Percentiles rank a stretch among this genome's conserved stretches.
These are phyloP conservation scores for Rhazya stricta DNA, from an alignment of 257 asterid genomes.

Conservation along the genomic window DNA sequence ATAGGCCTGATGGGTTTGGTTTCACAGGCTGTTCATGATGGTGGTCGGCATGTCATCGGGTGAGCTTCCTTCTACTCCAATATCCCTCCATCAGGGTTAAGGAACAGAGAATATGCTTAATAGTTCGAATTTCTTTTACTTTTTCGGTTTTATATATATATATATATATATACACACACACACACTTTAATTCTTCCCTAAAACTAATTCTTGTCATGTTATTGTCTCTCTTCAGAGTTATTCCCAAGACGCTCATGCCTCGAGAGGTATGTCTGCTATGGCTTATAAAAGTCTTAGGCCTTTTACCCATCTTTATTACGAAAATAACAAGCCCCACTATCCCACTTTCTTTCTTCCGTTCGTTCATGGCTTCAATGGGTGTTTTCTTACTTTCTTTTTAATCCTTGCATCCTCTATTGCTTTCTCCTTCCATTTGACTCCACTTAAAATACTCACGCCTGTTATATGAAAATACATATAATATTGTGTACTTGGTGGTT, in stretches of 20 bases:
- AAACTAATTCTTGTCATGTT: constrained; percentile 58
- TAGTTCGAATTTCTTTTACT: not conserved
- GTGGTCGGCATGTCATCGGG: constrained; percentile 94
- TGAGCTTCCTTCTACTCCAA: constrained; percentile 29
- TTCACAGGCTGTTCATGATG: constrained; percentile 92
- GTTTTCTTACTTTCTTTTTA: constrained; percentile 1
- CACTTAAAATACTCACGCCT: not conserved
- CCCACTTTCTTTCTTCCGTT: constrained; percentile 2
- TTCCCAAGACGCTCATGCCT: constrained; percentile 99
- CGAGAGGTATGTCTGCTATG: constrained; percentile 74
- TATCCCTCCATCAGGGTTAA: constrained; percentile 2
- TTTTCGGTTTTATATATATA: too few relatives aligned
- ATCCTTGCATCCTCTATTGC: not conserved
- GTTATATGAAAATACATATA: not conserved
- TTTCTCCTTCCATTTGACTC: constrained; percentile 5
- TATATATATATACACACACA: too few relatives aligned
- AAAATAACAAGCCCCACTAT: constrained; percentile 21
- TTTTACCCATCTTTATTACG: constrained; percentile 24
- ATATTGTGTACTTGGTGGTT: not conserved
- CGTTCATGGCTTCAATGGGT: constrained; percentile 11
- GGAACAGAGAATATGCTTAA: constrained; percentile 11
- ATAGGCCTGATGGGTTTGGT: constrained; percentile 94
- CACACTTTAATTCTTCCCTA: constrained; percentile 18
- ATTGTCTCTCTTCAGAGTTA: constrained; percentile 75
- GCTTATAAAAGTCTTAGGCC: constrained; percentile 32